Conservation (phyloP, 148 eudicot species). For the Nepenthes gracilis region DNA sequence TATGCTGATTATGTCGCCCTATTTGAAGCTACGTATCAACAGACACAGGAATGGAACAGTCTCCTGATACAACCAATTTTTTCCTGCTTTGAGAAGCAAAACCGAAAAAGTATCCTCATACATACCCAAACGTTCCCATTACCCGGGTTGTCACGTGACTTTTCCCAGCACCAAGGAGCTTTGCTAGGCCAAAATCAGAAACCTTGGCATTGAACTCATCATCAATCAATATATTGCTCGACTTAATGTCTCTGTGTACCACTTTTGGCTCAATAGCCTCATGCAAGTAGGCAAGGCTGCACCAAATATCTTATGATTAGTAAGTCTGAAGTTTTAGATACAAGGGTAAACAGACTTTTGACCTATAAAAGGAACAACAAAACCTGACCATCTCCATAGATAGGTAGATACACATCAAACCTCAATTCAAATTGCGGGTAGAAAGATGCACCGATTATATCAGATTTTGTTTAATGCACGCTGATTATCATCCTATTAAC, state of each 20-base stretch:
- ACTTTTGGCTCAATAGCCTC: slow-evolving; percentile 82
- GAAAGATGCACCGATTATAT: too few species aligned
- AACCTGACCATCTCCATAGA: too few species aligned
- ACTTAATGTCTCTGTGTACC: slow-evolving; percentile 69
- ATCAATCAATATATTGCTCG: slow-evolving; percentile 68
- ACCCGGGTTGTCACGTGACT: slow-evolving; percentile 73
- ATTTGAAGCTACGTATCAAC: neutral
- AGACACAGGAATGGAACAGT: too few species aligned
- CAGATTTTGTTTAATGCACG: too few species aligned
- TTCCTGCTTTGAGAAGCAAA: neutral
- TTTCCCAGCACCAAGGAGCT: slow-evolving; percentile 67
- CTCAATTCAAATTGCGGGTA: neutral
- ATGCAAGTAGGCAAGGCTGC: slow-evolving; percentile 64
- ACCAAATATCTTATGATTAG: too few species aligned
- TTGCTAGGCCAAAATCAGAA: slow-evolving; percentile 70
- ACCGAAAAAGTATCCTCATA: neutral
- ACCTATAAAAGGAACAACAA: too few species aligned
- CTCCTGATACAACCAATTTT: too few species aligned
- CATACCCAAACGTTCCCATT: slow-evolving; percentile 77
- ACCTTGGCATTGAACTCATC: slow-evolving; percentile 59
- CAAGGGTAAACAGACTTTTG: too few species aligned
- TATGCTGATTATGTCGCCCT: neutral
- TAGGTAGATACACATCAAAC: too few species aligned
- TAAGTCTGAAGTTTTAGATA: too few species aligned
- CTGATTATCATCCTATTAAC: too few species aligned